Conservation (phyloP, 441 rosid genomes). For the Syzygium syzygioides region DNA sequence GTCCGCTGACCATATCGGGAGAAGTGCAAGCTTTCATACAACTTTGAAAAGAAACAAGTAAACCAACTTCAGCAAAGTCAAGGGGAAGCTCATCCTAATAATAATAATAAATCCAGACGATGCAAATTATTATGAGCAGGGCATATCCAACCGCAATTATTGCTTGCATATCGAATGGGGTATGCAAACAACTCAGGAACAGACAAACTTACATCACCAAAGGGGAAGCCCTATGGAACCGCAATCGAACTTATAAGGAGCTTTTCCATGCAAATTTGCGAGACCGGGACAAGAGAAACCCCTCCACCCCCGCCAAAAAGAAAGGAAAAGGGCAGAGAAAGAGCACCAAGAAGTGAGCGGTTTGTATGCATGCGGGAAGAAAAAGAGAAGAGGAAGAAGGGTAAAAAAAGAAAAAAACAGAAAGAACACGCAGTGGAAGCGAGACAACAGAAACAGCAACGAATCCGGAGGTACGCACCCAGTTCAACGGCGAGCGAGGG, state of each 20-base stretch:
- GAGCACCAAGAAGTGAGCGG: too few relatives aligned
- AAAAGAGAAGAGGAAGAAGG: background rate
- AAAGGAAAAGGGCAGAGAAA: too few relatives aligned
- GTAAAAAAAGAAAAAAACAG: too few relatives aligned
- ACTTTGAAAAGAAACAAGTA: background rate
- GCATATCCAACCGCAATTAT: background rate
- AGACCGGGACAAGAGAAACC: too few relatives aligned
- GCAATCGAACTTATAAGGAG: too few relatives aligned
- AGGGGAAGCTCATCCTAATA: background rate
- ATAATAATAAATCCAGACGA: background rate
- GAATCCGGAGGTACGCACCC: background rate
- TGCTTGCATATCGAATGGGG: background rate
- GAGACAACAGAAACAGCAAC: background rate
- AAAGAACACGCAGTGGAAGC: background rate
- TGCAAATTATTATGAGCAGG: background rate
- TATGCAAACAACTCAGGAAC: background rate
- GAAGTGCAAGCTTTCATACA: background rate
- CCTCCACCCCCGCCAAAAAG: too few relatives aligned
- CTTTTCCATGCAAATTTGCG: too few relatives aligned
- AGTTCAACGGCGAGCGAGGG: background rate
- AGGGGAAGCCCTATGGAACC: too few relatives aligned
- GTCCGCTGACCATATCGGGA: background rate
- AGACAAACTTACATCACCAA: background rate
- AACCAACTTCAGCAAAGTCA: background rate
- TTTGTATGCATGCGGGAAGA: too few relatives aligned